Percentiles rank a stretch among this genome's conserved stretches.
These are phyloP conservation scores for Geranium brycei DNA, from an alignment of 345 rosid species.

Conservation along the genomic window DNA sequence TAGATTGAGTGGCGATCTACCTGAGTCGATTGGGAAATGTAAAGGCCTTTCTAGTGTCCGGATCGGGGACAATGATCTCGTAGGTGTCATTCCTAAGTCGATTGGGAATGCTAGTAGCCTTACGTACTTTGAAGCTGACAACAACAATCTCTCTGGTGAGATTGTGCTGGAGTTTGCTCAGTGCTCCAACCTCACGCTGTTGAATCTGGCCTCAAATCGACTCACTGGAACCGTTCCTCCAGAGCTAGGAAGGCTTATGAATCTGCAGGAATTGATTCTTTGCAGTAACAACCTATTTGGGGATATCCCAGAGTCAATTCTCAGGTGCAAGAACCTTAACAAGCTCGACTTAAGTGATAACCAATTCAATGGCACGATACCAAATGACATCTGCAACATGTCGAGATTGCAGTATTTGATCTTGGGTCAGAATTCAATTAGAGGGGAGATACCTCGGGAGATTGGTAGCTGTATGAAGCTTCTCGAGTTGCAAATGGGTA, in stretches of 20 bases:
- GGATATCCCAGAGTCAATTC: conserved; percentile 57
- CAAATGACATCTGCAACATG: conserved; percentile 43
- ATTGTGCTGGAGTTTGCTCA: conserved; percentile 55
- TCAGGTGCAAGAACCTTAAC: conserved; percentile 78
- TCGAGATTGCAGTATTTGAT: conserved; percentile 56
- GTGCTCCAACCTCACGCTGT: conserved; percentile 76
- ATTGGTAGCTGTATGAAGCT: conserved; percentile 57
- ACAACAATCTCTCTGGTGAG: conserved; percentile 73
- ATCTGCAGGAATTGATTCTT: conserved; percentile 86
- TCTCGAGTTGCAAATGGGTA: conserved; percentile 47
- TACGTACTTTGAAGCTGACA: conserved; percentile 81
- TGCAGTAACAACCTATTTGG: conserved; percentile 68
- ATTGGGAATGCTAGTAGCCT: conserved; percentile 77
- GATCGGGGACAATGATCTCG: conserved; percentile 71
- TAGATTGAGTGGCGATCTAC: conserved; percentile 50
- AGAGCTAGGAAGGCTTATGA: conserved; percentile 59
- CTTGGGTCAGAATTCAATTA: conserved; percentile 54
- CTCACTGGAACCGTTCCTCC: conserved; percentile 63
- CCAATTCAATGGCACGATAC: conserved; percentile 69
- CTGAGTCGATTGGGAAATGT: conserved; percentile 61
- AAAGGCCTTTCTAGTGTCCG: conserved; percentile 63
- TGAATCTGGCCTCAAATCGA: conserved; percentile 78
- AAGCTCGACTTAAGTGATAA: conserved; percentile 73
- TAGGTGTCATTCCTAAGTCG: conserved; percentile 60
- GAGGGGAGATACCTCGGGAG: conserved; percentile 71